A percentile compares a stretch with the other conserved stretches of the same genome.
Evolutionary conservation across 495 filamentous ascomycete genomes (phyloP).

Genomic region (Penicillium cataractarum): DNA sequence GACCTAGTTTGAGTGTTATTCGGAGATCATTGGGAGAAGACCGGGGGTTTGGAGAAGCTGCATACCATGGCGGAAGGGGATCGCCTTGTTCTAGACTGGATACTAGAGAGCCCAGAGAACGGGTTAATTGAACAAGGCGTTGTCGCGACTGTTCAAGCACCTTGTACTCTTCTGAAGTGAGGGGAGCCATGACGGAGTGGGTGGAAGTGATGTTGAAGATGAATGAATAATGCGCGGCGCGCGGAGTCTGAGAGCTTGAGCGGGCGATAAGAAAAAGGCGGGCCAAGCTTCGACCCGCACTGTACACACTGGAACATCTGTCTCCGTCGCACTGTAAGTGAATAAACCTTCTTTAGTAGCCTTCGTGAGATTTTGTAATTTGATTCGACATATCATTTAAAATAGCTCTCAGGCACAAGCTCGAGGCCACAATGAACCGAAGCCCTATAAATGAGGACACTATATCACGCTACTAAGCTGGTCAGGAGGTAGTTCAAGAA

Average conservation of each 20-base stretch:
- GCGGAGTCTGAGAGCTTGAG: neutral
- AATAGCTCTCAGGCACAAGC: too few relatives aligned
- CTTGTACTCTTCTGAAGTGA: slow-evolving; percentile 64
- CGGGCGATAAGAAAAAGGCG: neutral
- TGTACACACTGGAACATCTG: neutral
- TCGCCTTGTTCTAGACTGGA: slow-evolving; percentile 54
- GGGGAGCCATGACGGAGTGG: slow-evolving; percentile 35
- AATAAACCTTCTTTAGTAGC: too few relatives aligned
- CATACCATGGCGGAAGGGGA: slow-evolving; percentile 64
- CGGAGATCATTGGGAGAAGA: neutral
- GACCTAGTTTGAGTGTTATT: slow-evolving; percentile 46
- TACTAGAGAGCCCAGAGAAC: slow-evolving; percentile 66
- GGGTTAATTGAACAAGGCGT: slow-evolving; percentile 68
- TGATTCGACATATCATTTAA: too few relatives aligned
- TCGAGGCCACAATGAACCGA: too few relatives aligned
- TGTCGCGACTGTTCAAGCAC: slow-evolving; percentile 75
- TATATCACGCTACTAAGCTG: too few relatives aligned
- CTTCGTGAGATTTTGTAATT: too few relatives aligned
- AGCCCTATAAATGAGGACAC: too few relatives aligned
- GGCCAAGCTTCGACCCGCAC: neutral
- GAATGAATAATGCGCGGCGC: neutral
- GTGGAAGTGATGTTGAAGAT: slow-evolving; percentile 6
- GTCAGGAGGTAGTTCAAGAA: too few relatives aligned
- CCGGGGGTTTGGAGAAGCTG: slow-evolving; percentile 5
- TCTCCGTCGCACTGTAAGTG: too few relatives aligned